phyloP scores from a whole-genome alignment of 1,284 basidiomycete species.

The Pholiota adiposa region DNA sequence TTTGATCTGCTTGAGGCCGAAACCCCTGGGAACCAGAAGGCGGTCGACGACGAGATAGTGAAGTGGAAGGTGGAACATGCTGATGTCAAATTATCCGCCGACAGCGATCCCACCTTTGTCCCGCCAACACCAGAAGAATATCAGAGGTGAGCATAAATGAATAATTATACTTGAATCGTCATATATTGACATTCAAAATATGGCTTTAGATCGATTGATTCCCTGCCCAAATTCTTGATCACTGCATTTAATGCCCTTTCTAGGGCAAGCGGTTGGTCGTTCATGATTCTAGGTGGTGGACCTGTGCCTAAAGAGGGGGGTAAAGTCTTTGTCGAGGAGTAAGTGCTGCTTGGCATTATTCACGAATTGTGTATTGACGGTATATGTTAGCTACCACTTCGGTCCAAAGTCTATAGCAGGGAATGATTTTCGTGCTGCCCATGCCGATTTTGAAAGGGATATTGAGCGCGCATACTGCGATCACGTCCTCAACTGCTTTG shows the following conservation, averaged over 20 bases:
- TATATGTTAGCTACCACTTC: not conserved
- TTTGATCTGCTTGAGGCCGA: not conserved
- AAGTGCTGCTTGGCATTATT: too few species aligned
- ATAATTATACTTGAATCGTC: too few species aligned
- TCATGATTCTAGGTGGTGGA: not conserved
- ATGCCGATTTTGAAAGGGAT: not conserved
- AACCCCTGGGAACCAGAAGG: not conserved
- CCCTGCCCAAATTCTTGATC: not conserved
- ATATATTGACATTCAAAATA: too few species aligned
- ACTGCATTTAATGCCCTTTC: not conserved
- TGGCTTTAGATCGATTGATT: not conserved
- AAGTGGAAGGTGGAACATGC: not conserved
- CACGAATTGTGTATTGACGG: not conserved
- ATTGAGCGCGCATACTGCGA: not conserved
- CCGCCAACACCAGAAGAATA: not conserved
- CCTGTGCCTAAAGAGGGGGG: not conserved
- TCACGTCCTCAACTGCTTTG: not conserved
- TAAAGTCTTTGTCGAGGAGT: not conserved
- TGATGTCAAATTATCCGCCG: not conserved
- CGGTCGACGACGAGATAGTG: not conserved
- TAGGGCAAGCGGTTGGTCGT: not conserved
- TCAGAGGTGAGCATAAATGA: not conserved
- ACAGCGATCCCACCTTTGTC: not conserved
- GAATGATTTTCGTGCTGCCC: not conserved
- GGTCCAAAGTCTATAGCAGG: not conserved